Conservation (phyloP, 495 filamentous ascomycete species). For the Talaromyces ruber region DNA sequence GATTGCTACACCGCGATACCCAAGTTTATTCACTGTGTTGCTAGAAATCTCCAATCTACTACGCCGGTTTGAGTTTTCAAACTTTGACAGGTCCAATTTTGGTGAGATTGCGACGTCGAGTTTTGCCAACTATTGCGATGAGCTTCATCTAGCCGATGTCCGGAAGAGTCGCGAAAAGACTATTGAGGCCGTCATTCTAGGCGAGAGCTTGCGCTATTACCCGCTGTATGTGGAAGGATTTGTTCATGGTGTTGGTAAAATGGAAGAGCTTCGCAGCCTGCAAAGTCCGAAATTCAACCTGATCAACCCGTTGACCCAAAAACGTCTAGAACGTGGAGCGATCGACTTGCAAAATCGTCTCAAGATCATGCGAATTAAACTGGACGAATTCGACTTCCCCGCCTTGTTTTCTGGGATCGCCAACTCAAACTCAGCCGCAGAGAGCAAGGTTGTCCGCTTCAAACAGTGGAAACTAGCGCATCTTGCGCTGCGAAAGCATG, state of each 20-base stretch:
- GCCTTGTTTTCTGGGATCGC: constrained; percentile 83
- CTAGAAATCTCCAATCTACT: constrained; percentile 61
- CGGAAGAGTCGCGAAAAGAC: constrained; percentile 80
- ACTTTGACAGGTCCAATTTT: constrained; percentile 70
- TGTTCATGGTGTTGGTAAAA: constrained; percentile 85
- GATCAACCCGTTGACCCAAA: constrained; percentile 62
- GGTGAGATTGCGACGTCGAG: constrained; percentile 70
- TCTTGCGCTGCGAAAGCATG: constrained; percentile 61
- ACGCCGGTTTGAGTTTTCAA: constrained; percentile 68
- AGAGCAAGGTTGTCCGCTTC: constrained; percentile 72
- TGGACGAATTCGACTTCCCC: constrained; percentile 85
- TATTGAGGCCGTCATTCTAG: constrained; percentile 78
- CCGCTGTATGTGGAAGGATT: constrained; percentile 86
- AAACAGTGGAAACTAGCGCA: constrained; percentile 74
- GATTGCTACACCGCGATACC: constrained; percentile 61
- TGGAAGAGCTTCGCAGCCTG: constrained; percentile 61
- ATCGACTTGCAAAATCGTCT: constrained; percentile 68
- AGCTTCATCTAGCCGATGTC: constrained; percentile 71
- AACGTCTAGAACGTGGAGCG: constrained; percentile 70
- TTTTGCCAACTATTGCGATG: constrained; percentile 69
- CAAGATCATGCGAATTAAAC: constrained; percentile 53
- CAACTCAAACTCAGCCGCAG: constrained; percentile 62
- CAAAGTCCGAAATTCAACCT: constrained; percentile 58
- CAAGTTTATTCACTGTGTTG: constrained; percentile 66
- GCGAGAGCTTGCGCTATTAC: constrained; percentile 74